phyloP scores from a whole-genome alignment of 164 flowering plant species.

The Brasenia schreberi region DNA sequence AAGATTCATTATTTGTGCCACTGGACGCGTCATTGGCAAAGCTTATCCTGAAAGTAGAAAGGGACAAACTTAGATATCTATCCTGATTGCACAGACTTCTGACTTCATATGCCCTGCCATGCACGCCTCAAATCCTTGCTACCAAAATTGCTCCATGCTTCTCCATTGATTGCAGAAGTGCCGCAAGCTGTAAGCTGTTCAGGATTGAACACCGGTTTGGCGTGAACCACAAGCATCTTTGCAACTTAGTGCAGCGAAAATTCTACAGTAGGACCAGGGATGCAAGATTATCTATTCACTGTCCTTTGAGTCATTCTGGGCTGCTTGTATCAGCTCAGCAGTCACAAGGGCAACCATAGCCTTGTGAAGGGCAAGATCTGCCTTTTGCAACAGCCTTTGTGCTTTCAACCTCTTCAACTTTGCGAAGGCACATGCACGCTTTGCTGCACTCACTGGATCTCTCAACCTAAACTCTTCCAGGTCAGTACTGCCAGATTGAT shows the following conservation, averaged over 20 bases:
- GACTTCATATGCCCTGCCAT: neutral
- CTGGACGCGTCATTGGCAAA: conserved; percentile 20
- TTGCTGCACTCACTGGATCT: conserved; percentile 78
- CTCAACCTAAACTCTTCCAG: conserved; percentile 62
- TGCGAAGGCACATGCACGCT: conserved; percentile 65
- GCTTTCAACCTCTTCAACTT: conserved; percentile 75
- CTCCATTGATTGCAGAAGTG: neutral
- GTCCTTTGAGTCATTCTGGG: conserved; percentile 19
- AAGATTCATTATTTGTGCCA: conserved; percentile 28
- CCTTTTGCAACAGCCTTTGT: conserved; percentile 55
- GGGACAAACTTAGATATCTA: conserved; percentile 1
- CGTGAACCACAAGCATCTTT: neutral
- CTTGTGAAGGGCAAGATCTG: conserved; percentile 81
- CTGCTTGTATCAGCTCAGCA: conserved; percentile 68
- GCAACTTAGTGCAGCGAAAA: neutral
- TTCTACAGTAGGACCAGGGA: neutral
- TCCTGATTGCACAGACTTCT: neutral
- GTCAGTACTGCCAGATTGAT: conserved; percentile 40
- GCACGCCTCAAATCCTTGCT: neutral
- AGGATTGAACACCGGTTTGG: neutral
- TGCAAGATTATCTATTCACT: neutral
- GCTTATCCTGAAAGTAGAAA: conserved; percentile 10
- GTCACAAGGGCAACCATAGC: conserved; percentile 79
- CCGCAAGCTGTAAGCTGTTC: neutral
- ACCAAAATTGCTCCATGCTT: neutral